Conservation (phyloP, 2,329 filamentous ascomycete genomes). For the Talaromyces sp. region DNA sequence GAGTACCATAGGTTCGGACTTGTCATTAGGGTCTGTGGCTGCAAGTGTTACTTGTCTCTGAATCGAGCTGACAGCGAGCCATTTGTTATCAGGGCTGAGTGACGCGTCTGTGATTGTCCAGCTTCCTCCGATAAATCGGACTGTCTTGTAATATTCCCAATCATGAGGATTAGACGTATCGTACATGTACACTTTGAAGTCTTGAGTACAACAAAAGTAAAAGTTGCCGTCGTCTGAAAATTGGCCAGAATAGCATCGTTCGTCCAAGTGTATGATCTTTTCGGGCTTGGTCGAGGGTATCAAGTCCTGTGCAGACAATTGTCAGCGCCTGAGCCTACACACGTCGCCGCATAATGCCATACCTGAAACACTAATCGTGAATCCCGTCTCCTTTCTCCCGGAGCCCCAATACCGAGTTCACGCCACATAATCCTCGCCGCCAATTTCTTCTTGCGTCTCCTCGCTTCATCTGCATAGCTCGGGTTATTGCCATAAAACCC, state of each 20-base stretch:
- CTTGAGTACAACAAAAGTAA: constrained; percentile 88
- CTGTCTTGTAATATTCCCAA: constrained; percentile 95
- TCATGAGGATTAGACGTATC: constrained; percentile 93
- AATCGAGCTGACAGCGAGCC: constrained; percentile 89
- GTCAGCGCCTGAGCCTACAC: neutral
- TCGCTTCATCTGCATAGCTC: constrained; percentile 49
- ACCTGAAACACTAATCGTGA: constrained; percentile 70
- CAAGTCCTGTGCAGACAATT: constrained; percentile 60
- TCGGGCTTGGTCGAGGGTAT: constrained; percentile 77
- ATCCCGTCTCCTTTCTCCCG: constrained; percentile 58
- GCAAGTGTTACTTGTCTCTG: constrained; percentile 80
- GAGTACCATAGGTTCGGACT: constrained; percentile 74
- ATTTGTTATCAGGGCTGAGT: constrained; percentile 85
- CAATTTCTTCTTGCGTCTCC: constrained; percentile 61
- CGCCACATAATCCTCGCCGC: constrained; percentile 73
- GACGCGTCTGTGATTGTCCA: constrained; percentile 97
- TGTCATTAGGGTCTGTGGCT: constrained; percentile 79
- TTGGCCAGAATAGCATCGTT: constrained; percentile 88
- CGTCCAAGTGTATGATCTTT: constrained; percentile 81
- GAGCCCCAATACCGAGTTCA: constrained; percentile 69
- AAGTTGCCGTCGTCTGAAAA: constrained; percentile 98
- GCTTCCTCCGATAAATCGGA: constrained; percentile 72
- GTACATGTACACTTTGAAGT: constrained; percentile 95
- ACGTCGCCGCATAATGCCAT: neutral
- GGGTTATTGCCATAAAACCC: constrained; percentile 75